A percentile compares a stretch with the other conserved stretches of the same genome.
Evolutionary conservation across 192 early-diverging fungal species (phyloP).

Genomic region (Bifiguratus adelaidae): DNA sequence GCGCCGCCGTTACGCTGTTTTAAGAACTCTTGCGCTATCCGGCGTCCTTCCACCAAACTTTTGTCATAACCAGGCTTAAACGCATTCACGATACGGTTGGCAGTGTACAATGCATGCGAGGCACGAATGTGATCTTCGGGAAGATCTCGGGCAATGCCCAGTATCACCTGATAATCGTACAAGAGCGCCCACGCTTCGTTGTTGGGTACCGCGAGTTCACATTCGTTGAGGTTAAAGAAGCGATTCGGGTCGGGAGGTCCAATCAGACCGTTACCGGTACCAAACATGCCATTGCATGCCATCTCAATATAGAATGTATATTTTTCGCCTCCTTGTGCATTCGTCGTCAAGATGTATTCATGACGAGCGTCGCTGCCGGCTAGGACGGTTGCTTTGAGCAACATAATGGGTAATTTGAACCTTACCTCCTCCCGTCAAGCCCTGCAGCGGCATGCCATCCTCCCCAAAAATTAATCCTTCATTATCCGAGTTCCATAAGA

Average conservation of each 20-base stretch:
- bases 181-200: constrained; percentile 55
- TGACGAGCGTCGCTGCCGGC: constrained; percentile 32
- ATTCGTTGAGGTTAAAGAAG: constrained; percentile 41
- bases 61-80: constrained; percentile 43
- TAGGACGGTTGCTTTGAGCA: neutral
- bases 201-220: constrained; percentile 67
- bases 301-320: constrained; percentile 80
- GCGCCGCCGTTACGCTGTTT: constrained; percentile 40
- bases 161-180: constrained; percentile 70
- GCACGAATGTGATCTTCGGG: constrained; percentile 55
- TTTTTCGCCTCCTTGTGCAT: constrained; percentile 35
- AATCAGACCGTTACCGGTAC: constrained; percentile 56
- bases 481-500: constrained; percentile 79
- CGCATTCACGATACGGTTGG: constrained; percentile 71
- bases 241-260: constrained; percentile 58
- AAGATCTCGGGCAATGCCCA: constrained; percentile 59
- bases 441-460: constrained; percentile 74
- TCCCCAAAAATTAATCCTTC: constrained; percentile 89
- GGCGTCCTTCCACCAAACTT: constrained; percentile 23
- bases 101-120: constrained; percentile 70
- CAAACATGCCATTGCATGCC: constrained; percentile 91
- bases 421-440: constrained; percentile 78
- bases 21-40: constrained; percentile 58
- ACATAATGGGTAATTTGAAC: neutral
- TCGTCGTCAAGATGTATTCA: constrained; percentile 35